Base-by-base conservation (phyloP, 106 monocot species). In the Alisma plantagoaquatica region DNA sequence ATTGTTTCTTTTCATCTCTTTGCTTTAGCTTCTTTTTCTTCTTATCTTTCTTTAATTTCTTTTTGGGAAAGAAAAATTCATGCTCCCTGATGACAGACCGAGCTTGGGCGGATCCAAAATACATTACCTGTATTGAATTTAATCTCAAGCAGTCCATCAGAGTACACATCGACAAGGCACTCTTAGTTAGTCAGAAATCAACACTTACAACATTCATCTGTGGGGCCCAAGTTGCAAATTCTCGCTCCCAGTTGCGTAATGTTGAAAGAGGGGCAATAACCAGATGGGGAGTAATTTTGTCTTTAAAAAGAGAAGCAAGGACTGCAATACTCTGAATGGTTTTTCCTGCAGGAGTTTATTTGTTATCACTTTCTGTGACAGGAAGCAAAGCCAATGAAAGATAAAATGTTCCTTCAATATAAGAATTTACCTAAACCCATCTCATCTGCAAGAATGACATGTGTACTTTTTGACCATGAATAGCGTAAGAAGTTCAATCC, bases 291-390 rank as follows among this genome's bases (percentile, higher is more conserved):
- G 51, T 62, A 29, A 90, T 14, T 20, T 79, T 90, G n/a, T 98
- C 90, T 58, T 76, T 75, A 67, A 79, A 77, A 31, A 98, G 85
- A 33, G 98, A 90, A 57, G 89, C 85, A 66, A 98, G 76, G 77
- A 89, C 89, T 59, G 98, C 98, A 76, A 98, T 98, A 49, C 90
- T 98, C 49, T 98, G 98, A 70, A 98, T 98, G 29, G 98, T 98
- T 74, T 98, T 98, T 19, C 98, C 98, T 98, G 72, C 42, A 74
- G 7, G 10, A 33, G 22, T 7, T 33, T 21, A 33, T 29, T 33
- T 1, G 35, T 4, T 31, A 22, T 1, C 32, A 32, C 15, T 16
- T 3, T 9, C 33, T 21, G 38, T 23, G n/a, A n/a, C n/a, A n/a
- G n/a, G n/a, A n/a, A n/a, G n/a, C n/a, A n/a, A n/a, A n/a, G n/a